Percentiles rank a stretch among this genome's conserved stretches.
Evolutionary conservation across 148 eudicot species (phyloP).

Genomic region (Chenopodium suecicum): DNA sequence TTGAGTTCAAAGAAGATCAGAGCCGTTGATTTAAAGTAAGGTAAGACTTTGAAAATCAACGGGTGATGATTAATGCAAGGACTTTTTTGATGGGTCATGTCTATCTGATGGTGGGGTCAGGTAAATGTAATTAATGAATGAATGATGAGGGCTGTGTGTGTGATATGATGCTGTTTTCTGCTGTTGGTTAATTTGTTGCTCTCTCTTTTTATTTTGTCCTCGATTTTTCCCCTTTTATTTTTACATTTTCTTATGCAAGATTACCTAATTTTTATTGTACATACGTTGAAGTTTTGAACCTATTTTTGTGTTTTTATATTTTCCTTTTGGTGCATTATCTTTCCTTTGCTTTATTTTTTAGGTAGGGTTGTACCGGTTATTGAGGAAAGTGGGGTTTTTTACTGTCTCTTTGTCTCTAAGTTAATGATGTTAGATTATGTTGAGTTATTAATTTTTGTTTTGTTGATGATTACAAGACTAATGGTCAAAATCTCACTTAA

Average conservation of each 20-base stretch:
- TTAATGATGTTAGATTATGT: no score
- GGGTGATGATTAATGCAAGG: neutral
- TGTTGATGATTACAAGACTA: no score
- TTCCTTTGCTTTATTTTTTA: neutral
- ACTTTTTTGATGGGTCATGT: conserved; percentile 28
- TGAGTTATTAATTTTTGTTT: no score
- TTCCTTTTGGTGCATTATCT: neutral
- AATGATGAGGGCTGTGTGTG: conserved; percentile 11
- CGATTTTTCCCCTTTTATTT: neutral
- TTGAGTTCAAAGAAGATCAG: conserved; percentile 6
- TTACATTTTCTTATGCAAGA: neutral
- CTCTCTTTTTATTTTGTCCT: neutral
- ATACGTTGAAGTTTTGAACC: neutral
- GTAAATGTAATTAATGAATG: conserved; percentile 4
- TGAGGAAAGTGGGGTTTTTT: neutral
- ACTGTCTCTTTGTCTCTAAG: neutral
- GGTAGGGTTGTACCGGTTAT: neutral
- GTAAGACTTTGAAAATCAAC: neutral
- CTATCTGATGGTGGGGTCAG: conserved; percentile 23
- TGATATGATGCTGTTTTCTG: conserved; percentile 19
- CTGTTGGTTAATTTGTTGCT: conserved; percentile 10
- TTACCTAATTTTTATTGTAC: conserved; percentile 5
- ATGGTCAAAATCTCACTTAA: no score
- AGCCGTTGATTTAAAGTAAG: conserved; percentile 11
- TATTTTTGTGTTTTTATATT: neutral